These are phyloP conservation scores for Pseudogymnoascus sp. DNA, from an alignment of 2,329 filamentous ascomycete genomes.

Conservation along the genomic window DNA sequence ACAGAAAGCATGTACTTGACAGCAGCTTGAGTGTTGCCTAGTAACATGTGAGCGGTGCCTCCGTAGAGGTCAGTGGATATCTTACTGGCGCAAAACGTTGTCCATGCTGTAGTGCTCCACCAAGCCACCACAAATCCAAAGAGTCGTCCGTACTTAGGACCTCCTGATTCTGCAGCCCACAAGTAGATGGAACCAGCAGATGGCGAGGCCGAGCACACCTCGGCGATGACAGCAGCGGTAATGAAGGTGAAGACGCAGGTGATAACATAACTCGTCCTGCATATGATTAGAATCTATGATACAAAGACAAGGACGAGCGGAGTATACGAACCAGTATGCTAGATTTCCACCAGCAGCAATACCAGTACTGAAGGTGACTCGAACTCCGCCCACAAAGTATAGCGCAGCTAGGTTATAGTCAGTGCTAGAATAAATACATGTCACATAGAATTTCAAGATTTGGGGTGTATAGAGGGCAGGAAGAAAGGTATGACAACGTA, in stretches of 20 bases:
- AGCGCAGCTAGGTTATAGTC: conserved; percentile 38
- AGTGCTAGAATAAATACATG: conserved; percentile 12
- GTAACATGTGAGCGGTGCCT: background rate
- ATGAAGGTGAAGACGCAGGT: conserved; percentile 53
- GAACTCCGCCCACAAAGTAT: conserved; percentile 52
- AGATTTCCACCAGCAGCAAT: conserved; percentile 52
- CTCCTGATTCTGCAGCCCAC: conserved; percentile 40
- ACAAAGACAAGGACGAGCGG: background rate
- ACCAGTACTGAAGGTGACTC: conserved; percentile 53
- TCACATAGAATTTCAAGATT: background rate
- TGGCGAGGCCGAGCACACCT: conserved; percentile 41
- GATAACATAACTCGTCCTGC: conserved; percentile 49
- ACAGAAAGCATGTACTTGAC: conserved; percentile 45
- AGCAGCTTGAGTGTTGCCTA: conserved; percentile 41
- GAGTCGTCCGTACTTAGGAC: conserved; percentile 31
- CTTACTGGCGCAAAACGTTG: conserved; percentile 45
- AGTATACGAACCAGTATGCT: conserved; percentile 43
- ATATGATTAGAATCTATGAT: conserved; percentile 10
- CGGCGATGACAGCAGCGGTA: conserved; percentile 50
- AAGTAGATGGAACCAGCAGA: conserved; percentile 34
- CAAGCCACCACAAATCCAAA: conserved; percentile 43
- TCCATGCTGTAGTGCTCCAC: conserved; percentile 57
- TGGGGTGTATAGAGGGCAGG: background rate
- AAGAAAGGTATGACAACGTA: conserved; percentile 23
- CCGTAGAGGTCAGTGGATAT: background rate